phyloP scores from a whole-genome alignment of 352 stramenopile species.

The Globisporangium polare region DNA sequence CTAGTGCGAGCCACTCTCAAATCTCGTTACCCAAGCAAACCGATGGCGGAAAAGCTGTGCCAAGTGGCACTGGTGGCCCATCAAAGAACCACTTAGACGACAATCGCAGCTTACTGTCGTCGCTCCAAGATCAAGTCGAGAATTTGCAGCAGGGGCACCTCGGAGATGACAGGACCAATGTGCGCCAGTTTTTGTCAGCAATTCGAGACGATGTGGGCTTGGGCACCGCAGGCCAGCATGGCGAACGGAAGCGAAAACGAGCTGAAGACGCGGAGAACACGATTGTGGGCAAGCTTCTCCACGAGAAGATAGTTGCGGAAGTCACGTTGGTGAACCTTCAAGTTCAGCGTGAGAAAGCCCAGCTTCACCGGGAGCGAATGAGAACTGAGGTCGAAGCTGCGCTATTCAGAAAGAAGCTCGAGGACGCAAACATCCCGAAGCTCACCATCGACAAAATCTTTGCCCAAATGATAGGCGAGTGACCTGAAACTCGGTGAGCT shows the following conservation, averaged over 20 bases:
- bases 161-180: not conserved
- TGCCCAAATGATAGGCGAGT: not conserved
- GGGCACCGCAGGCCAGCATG: conserved; percentile 8
- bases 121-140: conserved; percentile 9
- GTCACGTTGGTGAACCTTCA: conserved; percentile 23
- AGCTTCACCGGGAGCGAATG: conserved; percentile 28
- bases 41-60: not conserved
- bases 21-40: not conserved
- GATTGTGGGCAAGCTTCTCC: conserved; percentile 16
- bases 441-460: conserved; percentile 24
- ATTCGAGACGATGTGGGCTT: conserved; percentile 29
- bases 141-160: conserved; percentile 11
- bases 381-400: conserved; percentile 26
- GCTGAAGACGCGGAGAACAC: conserved; percentile 15
- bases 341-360: conserved; percentile 20
- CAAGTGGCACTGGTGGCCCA: not conserved
- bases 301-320: conserved; percentile 15
- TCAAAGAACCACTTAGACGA: not conserved
- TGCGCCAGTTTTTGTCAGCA: conserved; percentile 8
- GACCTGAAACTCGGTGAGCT: conserved; percentile 9
- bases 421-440: conserved; percentile 25
- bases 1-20: not conserved
- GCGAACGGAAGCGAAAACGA: conserved; percentile 15
- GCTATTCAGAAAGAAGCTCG: conserved; percentile 27
- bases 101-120: not conserved